Evolutionary conservation across 495 filamentous ascomycete species (phyloP).

Genomic region (Daldinia vernicosa): DNA sequence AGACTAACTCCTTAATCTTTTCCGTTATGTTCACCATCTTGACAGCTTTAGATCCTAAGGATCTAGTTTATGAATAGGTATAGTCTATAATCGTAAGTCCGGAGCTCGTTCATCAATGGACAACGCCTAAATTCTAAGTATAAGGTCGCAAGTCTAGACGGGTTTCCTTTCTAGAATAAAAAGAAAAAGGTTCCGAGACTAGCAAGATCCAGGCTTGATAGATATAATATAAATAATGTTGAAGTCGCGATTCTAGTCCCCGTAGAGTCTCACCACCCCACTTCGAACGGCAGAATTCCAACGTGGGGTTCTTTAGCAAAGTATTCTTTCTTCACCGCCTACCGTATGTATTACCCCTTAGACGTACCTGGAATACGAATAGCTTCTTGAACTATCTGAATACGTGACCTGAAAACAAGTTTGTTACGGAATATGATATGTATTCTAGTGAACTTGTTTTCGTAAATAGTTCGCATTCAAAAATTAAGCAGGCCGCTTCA

Average conservation of each 20-base stretch:
- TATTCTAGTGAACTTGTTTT: no score
- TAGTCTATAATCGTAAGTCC: background rate
- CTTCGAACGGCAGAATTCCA: slow-evolving; percentile 40
- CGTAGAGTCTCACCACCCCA: slow-evolving; percentile 29
- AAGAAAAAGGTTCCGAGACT: background rate
- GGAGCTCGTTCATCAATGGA: background rate
- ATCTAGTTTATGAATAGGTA: slow-evolving; percentile 2
- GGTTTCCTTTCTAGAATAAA: background rate
- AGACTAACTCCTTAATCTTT: slow-evolving; percentile 94
- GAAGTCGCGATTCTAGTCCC: slow-evolving; percentile 11
- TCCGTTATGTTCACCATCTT: slow-evolving; percentile 99
- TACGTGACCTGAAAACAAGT: no score
- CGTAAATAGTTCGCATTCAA: no score
- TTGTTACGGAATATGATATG: no score
- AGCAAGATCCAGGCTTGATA: background rate
- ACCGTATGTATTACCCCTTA: slow-evolving; percentile 15
- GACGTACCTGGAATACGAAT: no score
- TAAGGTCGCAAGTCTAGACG: background rate
- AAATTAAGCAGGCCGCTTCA: no score
- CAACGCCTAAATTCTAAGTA: background rate
- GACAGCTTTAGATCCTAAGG: slow-evolving; percentile 50
- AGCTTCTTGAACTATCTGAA: no score
- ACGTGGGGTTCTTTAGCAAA: slow-evolving; percentile 39
- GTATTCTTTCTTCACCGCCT: slow-evolving; percentile 33
- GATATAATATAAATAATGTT: background rate